phyloP scores from a whole-genome alignment of 345 rosid genomes.

The Gossypium thurberi region DNA sequence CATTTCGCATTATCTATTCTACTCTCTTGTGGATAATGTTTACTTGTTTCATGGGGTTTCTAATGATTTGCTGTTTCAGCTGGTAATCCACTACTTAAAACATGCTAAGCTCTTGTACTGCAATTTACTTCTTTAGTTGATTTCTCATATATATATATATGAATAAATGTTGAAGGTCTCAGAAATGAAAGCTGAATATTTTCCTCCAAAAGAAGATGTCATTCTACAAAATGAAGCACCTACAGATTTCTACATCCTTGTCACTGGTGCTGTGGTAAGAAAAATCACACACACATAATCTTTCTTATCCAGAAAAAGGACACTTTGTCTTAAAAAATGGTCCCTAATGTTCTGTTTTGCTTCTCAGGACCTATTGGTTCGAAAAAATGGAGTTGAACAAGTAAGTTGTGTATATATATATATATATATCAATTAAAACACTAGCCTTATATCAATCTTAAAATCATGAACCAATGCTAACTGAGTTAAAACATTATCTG shows the following conservation, averaged over 20 bases:
- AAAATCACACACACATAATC: background rate
- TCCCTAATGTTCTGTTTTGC: constrained; percentile 8
- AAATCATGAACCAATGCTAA: background rate
- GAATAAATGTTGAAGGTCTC: constrained; percentile 43
- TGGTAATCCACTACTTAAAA: constrained; percentile 35
- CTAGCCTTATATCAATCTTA: background rate
- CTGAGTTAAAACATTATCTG: background rate
- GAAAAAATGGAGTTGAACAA: constrained; percentile 41
- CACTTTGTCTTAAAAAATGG: background rate
- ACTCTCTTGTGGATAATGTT: constrained; percentile 49
- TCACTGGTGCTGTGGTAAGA: constrained; percentile 62
- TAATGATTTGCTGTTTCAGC: constrained; percentile 63
- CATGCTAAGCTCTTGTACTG: constrained; percentile 4
- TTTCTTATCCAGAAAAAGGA: background rate
- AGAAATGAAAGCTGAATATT: constrained; percentile 79
- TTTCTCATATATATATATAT: background rate
- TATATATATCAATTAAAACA: background rate
- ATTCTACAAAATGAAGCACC: constrained; percentile 81
- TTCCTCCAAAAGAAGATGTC: constrained; percentile 85
- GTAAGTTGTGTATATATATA: constrained; percentile 21
- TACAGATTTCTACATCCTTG: constrained; percentile 72
- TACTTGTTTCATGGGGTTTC: constrained; percentile 67
- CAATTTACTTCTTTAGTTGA: background rate
- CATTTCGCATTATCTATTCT: constrained; percentile 65
- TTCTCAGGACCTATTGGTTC: constrained; percentile 49